Evolutionary conservation across 2,329 filamentous ascomycete genomes (phyloP).

Genomic region (Colletotrichum cuscutae): DNA sequence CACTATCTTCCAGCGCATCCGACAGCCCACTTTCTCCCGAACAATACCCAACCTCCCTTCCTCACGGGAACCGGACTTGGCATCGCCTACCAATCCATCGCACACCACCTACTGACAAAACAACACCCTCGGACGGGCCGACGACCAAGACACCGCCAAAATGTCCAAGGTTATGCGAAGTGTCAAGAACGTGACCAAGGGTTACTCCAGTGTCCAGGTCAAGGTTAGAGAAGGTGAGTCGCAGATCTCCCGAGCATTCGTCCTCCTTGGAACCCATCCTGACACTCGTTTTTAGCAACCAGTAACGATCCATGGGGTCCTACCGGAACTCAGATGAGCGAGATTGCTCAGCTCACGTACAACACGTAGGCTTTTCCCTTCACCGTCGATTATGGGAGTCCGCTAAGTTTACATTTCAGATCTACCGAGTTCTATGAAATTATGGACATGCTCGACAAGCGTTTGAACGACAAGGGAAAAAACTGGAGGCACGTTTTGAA

Average conservation of each 20-base stretch:
- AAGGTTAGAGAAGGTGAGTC: slow-evolving; percentile 95
- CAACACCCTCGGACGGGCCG: background rate
- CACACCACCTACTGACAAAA: background rate
- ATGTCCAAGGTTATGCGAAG: slow-evolving; percentile 99
- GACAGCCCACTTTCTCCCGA: slow-evolving; percentile 10
- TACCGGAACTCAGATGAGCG: slow-evolving; percentile 97
- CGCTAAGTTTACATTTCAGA: slow-evolving; percentile 55
- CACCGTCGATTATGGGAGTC: background rate
- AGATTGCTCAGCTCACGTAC: slow-evolving; percentile 97
- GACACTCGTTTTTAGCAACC: slow-evolving; percentile 74
- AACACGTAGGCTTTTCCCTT: slow-evolving; percentile 78
- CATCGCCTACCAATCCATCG: background rate
- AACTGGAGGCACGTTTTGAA: slow-evolving; percentile 99
- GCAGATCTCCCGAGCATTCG: background rate
- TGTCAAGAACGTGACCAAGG: slow-evolving; percentile 99
- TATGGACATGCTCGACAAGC: slow-evolving; percentile 99
- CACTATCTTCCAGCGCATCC: slow-evolving; percentile 5
- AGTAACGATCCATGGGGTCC: slow-evolving; percentile 99
- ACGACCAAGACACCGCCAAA: slow-evolving; percentile 41
- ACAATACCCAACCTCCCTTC: slow-evolving; percentile 6
- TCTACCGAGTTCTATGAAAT: slow-evolving; percentile 99
- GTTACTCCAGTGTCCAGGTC: slow-evolving; percentile 95
- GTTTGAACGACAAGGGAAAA: slow-evolving; percentile 98
- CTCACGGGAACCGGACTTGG: background rate
- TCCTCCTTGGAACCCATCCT: slow-evolving; percentile 24